Evolutionary conservation across 495 filamentous ascomycete genomes (phyloP).

Genomic region (Penicillium turbatum): DNA sequence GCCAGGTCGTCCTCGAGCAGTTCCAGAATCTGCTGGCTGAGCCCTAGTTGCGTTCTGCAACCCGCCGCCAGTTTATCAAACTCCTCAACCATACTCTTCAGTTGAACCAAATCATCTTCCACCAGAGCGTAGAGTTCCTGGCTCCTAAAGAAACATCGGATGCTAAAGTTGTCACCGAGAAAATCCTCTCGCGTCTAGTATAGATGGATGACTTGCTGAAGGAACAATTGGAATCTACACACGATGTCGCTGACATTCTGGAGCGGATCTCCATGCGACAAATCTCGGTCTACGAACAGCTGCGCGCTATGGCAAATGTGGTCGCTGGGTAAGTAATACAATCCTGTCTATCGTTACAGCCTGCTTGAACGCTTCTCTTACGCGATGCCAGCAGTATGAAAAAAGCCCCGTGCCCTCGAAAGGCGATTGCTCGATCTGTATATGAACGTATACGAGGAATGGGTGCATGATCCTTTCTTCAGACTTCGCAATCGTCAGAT

Average conservation of each 20-base stretch:
- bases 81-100: slow-evolving; percentile 25
- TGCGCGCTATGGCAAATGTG: slow-evolving; percentile 15
- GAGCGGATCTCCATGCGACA: not conserved
- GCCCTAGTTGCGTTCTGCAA: slow-evolving; percentile 5
- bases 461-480: slow-evolving; percentile 27
- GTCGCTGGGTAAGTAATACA: slow-evolving; percentile 19
- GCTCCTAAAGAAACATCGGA: slow-evolving; percentile 1
- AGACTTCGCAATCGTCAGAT: slow-evolving; percentile 16
- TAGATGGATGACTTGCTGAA: slow-evolving; percentile 15
- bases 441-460: slow-evolving; percentile 27
- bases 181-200: slow-evolving; percentile 16
- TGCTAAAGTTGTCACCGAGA: slow-evolving; percentile 4
- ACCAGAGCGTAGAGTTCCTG: slow-evolving; percentile 11
- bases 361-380: not conserved
- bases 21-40: slow-evolving; percentile 16
- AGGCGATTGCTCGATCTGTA: slow-evolving; percentile 21
- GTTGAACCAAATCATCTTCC: slow-evolving; percentile 24
- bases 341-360: not conserved
- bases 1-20: slow-evolving; percentile 11
- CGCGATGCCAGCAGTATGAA: slow-evolving; percentile 17
- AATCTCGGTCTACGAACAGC: slow-evolving; percentile 6
- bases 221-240: slow-evolving; percentile 4
- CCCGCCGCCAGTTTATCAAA: slow-evolving; percentile 20
- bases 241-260: slow-evolving; percentile 8
- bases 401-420: slow-evolving; percentile 21